A percentile compares a stretch with the other conserved stretches of the same genome.
Evolutionary conservation across 805 yeast species (phyloP).

Genomic region (Danielia reshetovae): DNA sequence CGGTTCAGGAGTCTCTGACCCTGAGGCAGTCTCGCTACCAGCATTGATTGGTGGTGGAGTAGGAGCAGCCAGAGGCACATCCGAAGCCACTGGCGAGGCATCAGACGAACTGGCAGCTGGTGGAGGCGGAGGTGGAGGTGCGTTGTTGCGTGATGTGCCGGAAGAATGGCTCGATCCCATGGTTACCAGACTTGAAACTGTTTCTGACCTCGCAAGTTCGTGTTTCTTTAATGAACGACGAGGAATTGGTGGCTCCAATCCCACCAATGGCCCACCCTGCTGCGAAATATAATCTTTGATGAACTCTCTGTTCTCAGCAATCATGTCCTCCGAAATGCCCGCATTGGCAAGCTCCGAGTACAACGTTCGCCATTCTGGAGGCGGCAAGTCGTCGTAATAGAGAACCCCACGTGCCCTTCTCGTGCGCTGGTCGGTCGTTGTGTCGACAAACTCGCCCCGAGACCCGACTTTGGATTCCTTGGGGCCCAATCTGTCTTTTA

Average conservation of each 20-base stretch:
- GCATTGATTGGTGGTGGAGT: too few relatives aligned
- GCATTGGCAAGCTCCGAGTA: constrained; percentile 69
- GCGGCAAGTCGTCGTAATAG: constrained; percentile 76
- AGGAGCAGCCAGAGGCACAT: constrained; percentile 8
- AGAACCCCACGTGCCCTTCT: constrained; percentile 55
- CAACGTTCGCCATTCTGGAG: constrained; percentile 77
- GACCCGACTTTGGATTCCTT: constrained; percentile 45
- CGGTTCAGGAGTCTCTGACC: too few relatives aligned
- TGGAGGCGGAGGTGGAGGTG: constrained; percentile 18
- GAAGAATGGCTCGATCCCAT: too few relatives aligned
- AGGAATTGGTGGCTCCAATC: constrained; percentile 82
- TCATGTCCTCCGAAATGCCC: constrained; percentile 85
- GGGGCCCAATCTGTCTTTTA: constrained; percentile 46
- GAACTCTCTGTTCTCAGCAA: constrained; percentile 79
- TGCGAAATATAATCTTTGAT: constrained; percentile 72
- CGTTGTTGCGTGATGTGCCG: constrained; percentile 11
- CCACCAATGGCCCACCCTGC: constrained; percentile 77
- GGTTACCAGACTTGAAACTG: too few relatives aligned
- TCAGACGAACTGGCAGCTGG: constrained; percentile 3
- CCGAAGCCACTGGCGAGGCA: too few relatives aligned
- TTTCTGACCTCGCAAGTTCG: too few relatives aligned
- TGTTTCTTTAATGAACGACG: too few relatives aligned
- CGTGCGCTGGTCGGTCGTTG: constrained; percentile 49
- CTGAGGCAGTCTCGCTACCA: too few relatives aligned
- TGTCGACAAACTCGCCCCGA: constrained; percentile 55